Base-by-base conservation (phyloP, 176 grass and related monocot species). In the Triticum turgidum region DNA sequence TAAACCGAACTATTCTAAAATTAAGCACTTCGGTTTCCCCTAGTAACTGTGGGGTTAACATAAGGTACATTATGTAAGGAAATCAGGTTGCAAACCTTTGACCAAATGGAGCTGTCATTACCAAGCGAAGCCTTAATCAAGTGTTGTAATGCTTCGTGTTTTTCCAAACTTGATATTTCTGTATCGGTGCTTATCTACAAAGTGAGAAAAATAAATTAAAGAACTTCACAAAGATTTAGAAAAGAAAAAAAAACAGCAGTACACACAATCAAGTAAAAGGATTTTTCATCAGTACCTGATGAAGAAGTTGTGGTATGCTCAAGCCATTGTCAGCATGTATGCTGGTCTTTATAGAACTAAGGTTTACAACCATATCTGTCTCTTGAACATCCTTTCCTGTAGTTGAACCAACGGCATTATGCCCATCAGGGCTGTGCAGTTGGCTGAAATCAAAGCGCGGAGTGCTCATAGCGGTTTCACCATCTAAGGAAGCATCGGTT, bases 251-350 rank as follows among this genome's bases (percentile, higher is more conserved):
- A 41, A 77, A 76, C 27, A 62, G 64, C 33, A 39, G 22, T 5
- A 24, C 58, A 76, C 42, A 86, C 15, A 66, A 44, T 54, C 24
- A 88, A 70, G 72, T 77, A 34, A 25, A 86, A 83, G 30, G 25
- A 71, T 76, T 35, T 75, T 84, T 78, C 14, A 61, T 56, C 80
- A 34, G 5, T 91, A 99, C 97, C 94, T 81, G 87, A 90, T 96
- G 89, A 86, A 99, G 94, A 88, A 99, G 88, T 83, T 99, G 97
- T 6, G 90, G 90, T 85, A 99, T 88, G 85, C 97, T 99, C 83
- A 93, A 86, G 27, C 83, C 87, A 8, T 78, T 93, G 35, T 94
- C 90, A 15, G 76, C 45, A 87, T 88, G 85, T 17, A 88, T 68
- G 59, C 83, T 96, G 41, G 81, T 86, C 73, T 87, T 97, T 68